Percentiles rank a stretch among this genome's conserved stretches.
Evolutionary conservation across 1,139 yeast species (phyloP).

Genomic region (Pichia kudriavzevii): DNA sequence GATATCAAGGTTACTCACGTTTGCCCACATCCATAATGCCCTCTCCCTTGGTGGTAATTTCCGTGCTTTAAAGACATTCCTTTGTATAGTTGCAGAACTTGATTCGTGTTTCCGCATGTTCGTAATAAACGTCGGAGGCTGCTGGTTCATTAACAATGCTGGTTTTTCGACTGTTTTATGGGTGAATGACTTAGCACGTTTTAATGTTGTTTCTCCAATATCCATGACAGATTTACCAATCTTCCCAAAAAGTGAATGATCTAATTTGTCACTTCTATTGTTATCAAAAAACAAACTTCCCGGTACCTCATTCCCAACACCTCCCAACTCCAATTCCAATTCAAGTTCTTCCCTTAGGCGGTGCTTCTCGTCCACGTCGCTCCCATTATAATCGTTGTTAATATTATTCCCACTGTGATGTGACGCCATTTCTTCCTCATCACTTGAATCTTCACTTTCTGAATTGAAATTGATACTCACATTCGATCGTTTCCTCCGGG

Average conservation of each 20-base stretch:
- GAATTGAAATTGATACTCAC: constrained; percentile 19
- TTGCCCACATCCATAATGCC: constrained; percentile 95
- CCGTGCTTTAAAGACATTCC: constrained; percentile 12
- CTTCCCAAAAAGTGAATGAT: no score
- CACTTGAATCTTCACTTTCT: constrained; percentile 19
- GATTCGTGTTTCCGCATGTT: constrained; percentile 4
- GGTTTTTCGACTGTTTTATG: constrained; percentile 25
- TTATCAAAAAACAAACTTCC: constrained; percentile 25
- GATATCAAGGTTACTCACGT: constrained; percentile 81
- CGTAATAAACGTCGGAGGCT: constrained; percentile 13
- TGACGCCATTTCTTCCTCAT: constrained; percentile 13
- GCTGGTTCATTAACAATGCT: constrained; percentile 8
- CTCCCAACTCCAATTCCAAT: constrained; percentile 13
- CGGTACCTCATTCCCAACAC: constrained; percentile 21
- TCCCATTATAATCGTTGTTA: not conserved
- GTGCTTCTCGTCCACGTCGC: not conserved
- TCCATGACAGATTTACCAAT: no score
- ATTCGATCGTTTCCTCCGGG: constrained; percentile 9
- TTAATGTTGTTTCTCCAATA: not conserved
- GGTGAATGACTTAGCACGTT: constrained; percentile 23
- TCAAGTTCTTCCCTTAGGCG: constrained; percentile 16
- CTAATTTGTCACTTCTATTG: constrained; percentile 1
- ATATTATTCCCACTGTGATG: not conserved
- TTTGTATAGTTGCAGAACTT: constrained; percentile 1
- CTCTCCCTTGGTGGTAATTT: constrained; percentile 51